These are phyloP conservation scores for Daldinia loculata DNA, from an alignment of 495 filamentous ascomycete species.

Conservation along the genomic window DNA sequence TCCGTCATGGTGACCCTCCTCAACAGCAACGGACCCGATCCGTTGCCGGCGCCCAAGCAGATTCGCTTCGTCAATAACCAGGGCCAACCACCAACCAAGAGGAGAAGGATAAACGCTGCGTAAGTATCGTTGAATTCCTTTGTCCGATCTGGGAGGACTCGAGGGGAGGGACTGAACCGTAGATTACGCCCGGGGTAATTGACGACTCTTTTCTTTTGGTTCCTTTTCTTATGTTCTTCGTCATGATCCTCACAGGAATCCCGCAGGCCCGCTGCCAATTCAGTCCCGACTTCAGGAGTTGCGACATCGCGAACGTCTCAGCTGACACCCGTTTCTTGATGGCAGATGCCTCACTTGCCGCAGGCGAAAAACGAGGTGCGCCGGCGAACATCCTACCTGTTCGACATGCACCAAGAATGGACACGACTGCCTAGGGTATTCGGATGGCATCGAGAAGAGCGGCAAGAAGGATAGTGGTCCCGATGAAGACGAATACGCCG, in stretches of 20 bases:
- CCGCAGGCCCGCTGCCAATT: conserved; percentile 34
- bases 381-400: conserved; percentile 77
- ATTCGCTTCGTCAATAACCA: conserved; percentile 85
- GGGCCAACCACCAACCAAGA: conserved; percentile 81
- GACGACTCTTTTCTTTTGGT: conserved; percentile 35
- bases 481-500: conserved; percentile 43
- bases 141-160: conserved; percentile 28
- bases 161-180: conserved; percentile 28
- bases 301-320: conserved; percentile 32
- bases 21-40: conserved; percentile 47
- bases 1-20: conserved; percentile 53
- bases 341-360: conserved; percentile 78
- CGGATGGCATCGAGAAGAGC: conserved; percentile 58
- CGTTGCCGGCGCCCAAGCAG: conserved; percentile 59
- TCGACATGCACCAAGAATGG: conserved; percentile 79
- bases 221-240: conserved; percentile 20
- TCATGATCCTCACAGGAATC: conserved; percentile 39
- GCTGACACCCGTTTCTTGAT: conserved; percentile 29
- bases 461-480: conserved; percentile 48
- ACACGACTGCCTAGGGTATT: conserved; percentile 75
- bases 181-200: conserved; percentile 25
- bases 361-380: conserved; percentile 84
- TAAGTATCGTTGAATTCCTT: conserved; percentile 57
- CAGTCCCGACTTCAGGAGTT: conserved; percentile 43
- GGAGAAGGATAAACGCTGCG: conserved; percentile 83